phyloP scores from a whole-genome alignment of 306 rosid species.

The Rosa chinensis region DNA sequence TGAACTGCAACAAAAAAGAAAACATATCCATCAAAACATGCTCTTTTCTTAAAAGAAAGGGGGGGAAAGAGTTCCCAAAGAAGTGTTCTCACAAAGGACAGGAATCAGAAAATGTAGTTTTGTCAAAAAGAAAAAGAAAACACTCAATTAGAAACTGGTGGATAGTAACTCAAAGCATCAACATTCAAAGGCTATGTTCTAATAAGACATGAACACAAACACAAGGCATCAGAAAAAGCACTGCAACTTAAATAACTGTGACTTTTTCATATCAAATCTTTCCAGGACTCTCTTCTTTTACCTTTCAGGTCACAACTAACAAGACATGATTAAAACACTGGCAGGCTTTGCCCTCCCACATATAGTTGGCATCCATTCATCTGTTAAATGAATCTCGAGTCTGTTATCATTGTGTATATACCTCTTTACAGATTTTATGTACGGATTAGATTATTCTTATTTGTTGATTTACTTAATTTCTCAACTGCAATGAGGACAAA shows the following conservation, averaged over 20 bases:
- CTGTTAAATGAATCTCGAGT: not conserved
- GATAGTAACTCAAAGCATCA: not conserved
- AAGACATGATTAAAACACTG: not conserved
- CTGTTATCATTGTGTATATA: not conserved
- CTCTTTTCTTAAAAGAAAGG: not conserved
- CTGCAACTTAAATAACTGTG: not conserved
- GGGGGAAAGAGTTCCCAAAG: not conserved
- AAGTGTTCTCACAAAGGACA: not conserved
- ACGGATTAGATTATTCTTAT: not conserved
- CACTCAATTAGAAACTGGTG: not conserved
- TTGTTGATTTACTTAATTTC: not conserved
- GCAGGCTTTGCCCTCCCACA: not conserved
- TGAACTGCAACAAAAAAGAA: slow-evolving; percentile 10
- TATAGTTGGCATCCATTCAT: not conserved
- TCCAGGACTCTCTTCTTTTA: not conserved
- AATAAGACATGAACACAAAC: not conserved
- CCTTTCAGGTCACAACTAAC: not conserved
- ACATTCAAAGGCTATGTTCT: not conserved
- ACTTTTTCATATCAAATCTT: not conserved
- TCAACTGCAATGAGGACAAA: not conserved
- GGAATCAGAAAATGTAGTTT: not conserved
- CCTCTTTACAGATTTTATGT: not conserved
- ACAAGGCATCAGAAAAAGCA: not conserved
- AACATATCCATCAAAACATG: not conserved
- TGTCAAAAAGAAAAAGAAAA: not conserved